These are phyloP conservation scores for Elongisporangium senticosum DNA, from an alignment of 352 stramenopile species.

Conservation along the genomic window DNA sequence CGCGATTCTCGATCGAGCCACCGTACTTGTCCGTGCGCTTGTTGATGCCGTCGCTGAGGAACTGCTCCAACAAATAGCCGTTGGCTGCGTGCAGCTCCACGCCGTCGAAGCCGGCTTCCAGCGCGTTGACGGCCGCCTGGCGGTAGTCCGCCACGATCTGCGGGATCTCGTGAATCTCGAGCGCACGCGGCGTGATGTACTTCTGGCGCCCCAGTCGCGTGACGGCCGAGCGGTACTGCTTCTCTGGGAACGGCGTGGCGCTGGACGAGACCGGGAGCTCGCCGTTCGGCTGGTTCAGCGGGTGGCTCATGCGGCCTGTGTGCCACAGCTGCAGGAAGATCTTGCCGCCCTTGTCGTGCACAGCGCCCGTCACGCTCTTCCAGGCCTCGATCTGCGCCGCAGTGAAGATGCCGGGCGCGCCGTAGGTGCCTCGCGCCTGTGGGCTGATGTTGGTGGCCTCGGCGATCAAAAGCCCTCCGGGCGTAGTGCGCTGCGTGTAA, in stretches of 20 bases:
- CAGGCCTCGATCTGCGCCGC: constrained; percentile 45
- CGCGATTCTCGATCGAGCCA: constrained; percentile 81
- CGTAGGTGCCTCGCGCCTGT: constrained; percentile 35
- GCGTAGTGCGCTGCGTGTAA: constrained; percentile 52
- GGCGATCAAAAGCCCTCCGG: constrained; percentile 51
- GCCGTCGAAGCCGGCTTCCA: constrained; percentile 86
- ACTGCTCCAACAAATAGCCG: constrained; percentile 91
- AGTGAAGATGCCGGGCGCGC: constrained; percentile 50
- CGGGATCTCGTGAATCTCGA: constrained; percentile 73
- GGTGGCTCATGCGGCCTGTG: constrained; percentile 68
- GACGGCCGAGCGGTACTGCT: constrained; percentile 26
- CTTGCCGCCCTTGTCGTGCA: constrained; percentile 69
- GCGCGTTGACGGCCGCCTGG: constrained; percentile 46
- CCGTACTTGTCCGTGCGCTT: constrained; percentile 83
- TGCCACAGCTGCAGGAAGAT: constrained; percentile 90
- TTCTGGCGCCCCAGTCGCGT: constrained; percentile 38
- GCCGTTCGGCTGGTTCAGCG: constrained; percentile 49
- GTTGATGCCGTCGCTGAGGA: constrained; percentile 83
- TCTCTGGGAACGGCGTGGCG: constrained; percentile 26
- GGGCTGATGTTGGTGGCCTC: constrained; percentile 56
- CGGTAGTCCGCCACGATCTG: constrained; percentile 67
- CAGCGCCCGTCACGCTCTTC: constrained; percentile 40
- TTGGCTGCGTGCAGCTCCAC: constrained; percentile 89
- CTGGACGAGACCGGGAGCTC: constrained; percentile 57
- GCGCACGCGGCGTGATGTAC: constrained; percentile 44